A percentile compares a stretch with the other conserved stretches of the same genome.
These are phyloP conservation scores for Chenopodium album DNA, from an alignment of 148 eudicot species.

Conservation along the genomic window DNA sequence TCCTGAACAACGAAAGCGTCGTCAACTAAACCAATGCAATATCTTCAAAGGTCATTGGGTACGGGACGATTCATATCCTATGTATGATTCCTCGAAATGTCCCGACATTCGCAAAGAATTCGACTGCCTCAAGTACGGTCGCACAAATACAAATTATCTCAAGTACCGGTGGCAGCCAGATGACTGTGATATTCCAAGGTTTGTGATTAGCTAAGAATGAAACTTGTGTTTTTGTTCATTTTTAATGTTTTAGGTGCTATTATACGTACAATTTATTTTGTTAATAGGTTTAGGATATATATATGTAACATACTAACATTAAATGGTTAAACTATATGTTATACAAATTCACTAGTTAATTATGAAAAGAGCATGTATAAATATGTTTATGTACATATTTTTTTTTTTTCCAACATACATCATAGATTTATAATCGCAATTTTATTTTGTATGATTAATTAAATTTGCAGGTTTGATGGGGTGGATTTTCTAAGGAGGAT, in stretches of 20 bases:
- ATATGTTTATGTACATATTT: no score
- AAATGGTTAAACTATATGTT: no score
- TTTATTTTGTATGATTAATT: not conserved
- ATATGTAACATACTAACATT: no score
- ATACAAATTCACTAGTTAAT: no score
- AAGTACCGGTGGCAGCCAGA: conserved; percentile 44
- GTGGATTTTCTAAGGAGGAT: conserved; percentile 31
- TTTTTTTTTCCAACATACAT: no score
- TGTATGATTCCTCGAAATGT: conserved; percentile 31
- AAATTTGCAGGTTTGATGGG: conserved; percentile 43
- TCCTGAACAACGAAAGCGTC: not conserved
- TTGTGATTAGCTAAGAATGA: not conserved
- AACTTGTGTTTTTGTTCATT: no score
- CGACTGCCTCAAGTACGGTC: conserved; percentile 37
- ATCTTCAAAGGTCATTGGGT: conserved; percentile 30
- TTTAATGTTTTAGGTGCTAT: no score
- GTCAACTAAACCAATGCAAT: conserved; percentile 20
- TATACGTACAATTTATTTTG: no score
- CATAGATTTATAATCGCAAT: no score
- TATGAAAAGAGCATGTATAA: no score
- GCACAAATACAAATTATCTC: conserved; percentile 31
- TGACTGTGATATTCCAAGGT: conserved; percentile 38
- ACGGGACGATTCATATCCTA: conserved; percentile 27
- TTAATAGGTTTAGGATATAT: no score
- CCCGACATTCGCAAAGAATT: conserved; percentile 33